These are phyloP conservation scores for Parmales sp. DNA, from an alignment of 108 stramenopile genomes.

Conservation along the genomic window DNA sequence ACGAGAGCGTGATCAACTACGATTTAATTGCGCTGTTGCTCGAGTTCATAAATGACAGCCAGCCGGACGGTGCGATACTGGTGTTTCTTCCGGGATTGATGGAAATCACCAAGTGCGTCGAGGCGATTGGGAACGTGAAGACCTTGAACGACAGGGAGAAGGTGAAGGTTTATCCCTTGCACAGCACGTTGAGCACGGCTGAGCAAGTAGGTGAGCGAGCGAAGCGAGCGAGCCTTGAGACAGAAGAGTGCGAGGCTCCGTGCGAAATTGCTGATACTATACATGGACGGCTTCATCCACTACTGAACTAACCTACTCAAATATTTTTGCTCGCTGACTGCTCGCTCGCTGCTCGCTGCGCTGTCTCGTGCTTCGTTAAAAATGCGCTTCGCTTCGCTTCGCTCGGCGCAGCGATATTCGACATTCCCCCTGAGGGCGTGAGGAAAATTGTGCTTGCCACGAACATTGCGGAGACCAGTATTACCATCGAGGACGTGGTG, in stretches of 20 bases:
- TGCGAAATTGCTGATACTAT: too few species aligned
- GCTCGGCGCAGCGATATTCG: slow-evolving; percentile 54
- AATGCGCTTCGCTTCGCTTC: too few species aligned
- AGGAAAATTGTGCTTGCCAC: slow-evolving; percentile 74
- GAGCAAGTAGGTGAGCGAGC: too few species aligned
- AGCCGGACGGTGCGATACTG: slow-evolving; percentile 61
- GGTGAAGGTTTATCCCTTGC: slow-evolving; percentile 50
- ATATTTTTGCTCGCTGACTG: too few species aligned
- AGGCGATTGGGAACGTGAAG: slow-evolving; percentile 49
- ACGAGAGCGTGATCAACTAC: slow-evolving; percentile 65
- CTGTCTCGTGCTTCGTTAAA: too few species aligned
- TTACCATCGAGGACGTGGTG: slow-evolving; percentile 57
- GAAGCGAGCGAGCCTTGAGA: too few species aligned
- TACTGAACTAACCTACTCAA: too few species aligned
- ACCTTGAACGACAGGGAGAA: slow-evolving; percentile 37
- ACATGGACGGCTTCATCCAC: too few species aligned
- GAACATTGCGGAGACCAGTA: slow-evolving; percentile 61
- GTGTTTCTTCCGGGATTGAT: slow-evolving; percentile 74
- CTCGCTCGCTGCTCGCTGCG: too few species aligned
- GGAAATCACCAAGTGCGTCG: slow-evolving; percentile 65
- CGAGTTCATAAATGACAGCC: slow-evolving; percentile 38
- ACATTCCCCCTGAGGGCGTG: slow-evolving; percentile 46
- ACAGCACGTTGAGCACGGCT: slow-evolving; percentile 50
- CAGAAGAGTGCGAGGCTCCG: too few species aligned
- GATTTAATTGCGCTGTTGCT: slow-evolving; percentile 47